Percentiles rank a stretch among this genome's conserved stretches.
These are phyloP conservation scores for Monosporascus ibericus DNA, from an alignment of 2,329 filamentous ascomycete species.

Conservation along the genomic window DNA sequence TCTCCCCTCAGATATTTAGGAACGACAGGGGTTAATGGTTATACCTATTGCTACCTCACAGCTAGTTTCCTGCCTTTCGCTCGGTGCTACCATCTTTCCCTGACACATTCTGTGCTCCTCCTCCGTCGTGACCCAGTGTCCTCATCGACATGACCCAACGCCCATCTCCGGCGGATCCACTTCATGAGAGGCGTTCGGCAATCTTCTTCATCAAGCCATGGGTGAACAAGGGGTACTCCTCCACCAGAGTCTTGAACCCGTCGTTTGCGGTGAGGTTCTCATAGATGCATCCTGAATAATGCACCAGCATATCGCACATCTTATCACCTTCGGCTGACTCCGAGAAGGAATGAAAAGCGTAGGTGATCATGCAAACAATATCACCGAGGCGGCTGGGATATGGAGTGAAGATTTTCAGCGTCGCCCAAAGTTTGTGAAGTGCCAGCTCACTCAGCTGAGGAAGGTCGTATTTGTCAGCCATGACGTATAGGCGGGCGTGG, in stretches of 20 bases:
- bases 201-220: neutral
- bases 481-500: slow-evolving; percentile 10
- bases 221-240: neutral
- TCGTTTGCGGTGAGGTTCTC: slow-evolving; percentile 3
- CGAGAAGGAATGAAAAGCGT: slow-evolving; percentile 4
- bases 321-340: slow-evolving; percentile 4
- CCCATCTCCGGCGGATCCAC: too few species aligned
- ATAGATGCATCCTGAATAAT: slow-evolving; percentile 8
- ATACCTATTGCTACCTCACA: too few species aligned
- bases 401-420: slow-evolving; percentile 4
- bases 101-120: too few species aligned
- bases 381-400: slow-evolving; percentile 5
- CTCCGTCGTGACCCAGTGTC: too few species aligned
- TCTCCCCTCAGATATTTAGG: too few species aligned
- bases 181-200: neutral
- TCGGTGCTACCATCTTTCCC: too few species aligned
- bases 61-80: too few species aligned
- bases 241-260: neutral
- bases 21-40: too few species aligned
- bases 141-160: too few species aligned
- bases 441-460: slow-evolving; percentile 1
- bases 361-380: slow-evolving; percentile 1
- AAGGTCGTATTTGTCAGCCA: slow-evolving; percentile 10
- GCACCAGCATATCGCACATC: slow-evolving; percentile 3
- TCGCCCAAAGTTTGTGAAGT: slow-evolving; percentile 5